Evolutionary conservation across 2,329 filamentous ascomycete genomes (phyloP), one percentile per base, ranked within the genome.

Genomic region (Neophaeococcomyces aloes): DNA sequence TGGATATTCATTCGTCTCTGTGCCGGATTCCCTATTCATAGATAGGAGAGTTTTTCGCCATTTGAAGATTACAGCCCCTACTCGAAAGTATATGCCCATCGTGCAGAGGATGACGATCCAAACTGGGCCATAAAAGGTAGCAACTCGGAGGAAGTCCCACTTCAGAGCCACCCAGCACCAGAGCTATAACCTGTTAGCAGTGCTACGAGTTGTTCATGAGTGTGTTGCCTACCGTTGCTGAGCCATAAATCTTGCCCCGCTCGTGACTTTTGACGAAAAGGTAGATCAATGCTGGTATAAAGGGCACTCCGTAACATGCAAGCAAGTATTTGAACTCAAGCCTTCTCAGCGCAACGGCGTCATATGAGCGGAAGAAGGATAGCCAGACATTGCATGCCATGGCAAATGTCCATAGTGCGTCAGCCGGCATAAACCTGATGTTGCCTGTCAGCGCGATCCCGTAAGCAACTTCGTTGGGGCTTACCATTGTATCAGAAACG

Each of bases 321-420:
- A 79, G 25, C 1, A 86, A 59, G 51, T 91, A 91, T 45, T 73
- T 79, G 35, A 79, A 74, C 57, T 91, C 86, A 57, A 89, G 71
- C 34, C 63, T 69, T 8, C 76, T 76, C 11, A 91, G 65, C 41
- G 74, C 71, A 3, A 70, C 63, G 1, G 79, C 75, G 47, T 82
- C 76, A 53, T 79, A 88, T 50, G 82, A 83, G 55, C 70, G 71
- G 61, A 86, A 87, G 57, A 91, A 86, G 0, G 84, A 87, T 11
- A 89, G 64, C 59, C 86, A 86, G 40, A 91, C 85, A 58, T 91
- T 93, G 53, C 80, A 71, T 1, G 85, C 83, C 85, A 93, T 91
- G 42, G 81, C 78, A 46, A 88, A 69, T 1, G 81, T 83, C 83
- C 81, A 88, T 35, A 82, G 69, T 1, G 81, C 78, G 65, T 86